Evolutionary conservation across 1,284 basidiomycete species (phyloP), one percentile per base, ranked within the genome.

Genomic region (Ustilago lituana): DNA sequence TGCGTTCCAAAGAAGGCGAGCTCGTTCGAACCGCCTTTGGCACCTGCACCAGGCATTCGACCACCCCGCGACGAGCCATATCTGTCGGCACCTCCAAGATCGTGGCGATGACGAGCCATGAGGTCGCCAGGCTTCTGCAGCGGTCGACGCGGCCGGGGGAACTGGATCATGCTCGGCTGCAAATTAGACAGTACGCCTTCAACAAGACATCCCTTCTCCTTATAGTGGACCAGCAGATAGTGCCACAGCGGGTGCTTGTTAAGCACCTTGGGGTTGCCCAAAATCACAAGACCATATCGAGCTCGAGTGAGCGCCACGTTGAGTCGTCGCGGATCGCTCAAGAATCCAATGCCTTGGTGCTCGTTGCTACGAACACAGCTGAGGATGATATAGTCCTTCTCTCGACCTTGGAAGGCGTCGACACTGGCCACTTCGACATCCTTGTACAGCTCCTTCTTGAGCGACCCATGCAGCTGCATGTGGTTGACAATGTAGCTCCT

Each of bases 311-410:
- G 87, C 26, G 96, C 96, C 38, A 99, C 96, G 77, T 99, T 98
- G 78, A 99, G 84, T 72, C 96, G 90, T 65, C 96, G 86, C 4
- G 96, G 96, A 83, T 99, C 96, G 79, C 95, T 97, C 85, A 99
- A 87, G 87, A 99, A 99, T 56, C 96, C 96, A 68, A 99, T 99
- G 26, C 96, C 96, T 83, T 98, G 96, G 81, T 98, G 95, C 82
- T 98, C 96, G 83, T 98, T 99, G 84, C 93, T 96, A 79, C 96
- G 86, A n/a, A 99, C 96, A 82, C 96, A 98, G 81, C 91, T 94
- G 49, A 99, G 87, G 77, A 99, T 98, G 83, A 99, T 98, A 79
- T 98, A 98, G 83, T 99, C 96, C 87, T 98, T 98, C 85, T 99
- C 96, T 80, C 96, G 89, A 29, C 96, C 96, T 83, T 99, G 96